Evolutionary conservation across 495 filamentous ascomycete species (phyloP).

Genomic region (Lepraria neglecta): DNA sequence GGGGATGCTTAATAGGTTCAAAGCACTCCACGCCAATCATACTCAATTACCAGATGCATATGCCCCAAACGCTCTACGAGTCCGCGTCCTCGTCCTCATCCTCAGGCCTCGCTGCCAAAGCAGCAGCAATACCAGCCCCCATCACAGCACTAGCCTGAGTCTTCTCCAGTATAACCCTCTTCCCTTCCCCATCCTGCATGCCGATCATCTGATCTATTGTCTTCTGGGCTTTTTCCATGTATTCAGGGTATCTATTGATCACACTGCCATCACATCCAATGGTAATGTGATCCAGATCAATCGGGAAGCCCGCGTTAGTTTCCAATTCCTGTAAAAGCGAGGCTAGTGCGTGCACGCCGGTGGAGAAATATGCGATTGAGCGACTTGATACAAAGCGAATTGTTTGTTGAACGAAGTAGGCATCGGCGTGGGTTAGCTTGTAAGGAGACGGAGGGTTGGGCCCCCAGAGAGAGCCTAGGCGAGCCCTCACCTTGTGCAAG

Average conservation of each 20-base stretch:
- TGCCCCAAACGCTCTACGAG: background rate
- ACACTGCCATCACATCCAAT: constrained; percentile 56
- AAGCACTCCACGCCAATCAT: too few relatives aligned
- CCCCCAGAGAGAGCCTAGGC: constrained; percentile 43
- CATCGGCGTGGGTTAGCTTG: constrained; percentile 45
- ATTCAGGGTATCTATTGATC: constrained; percentile 55
- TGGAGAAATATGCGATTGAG: constrained; percentile 57
- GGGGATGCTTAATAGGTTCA: too few relatives aligned
- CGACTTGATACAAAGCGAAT: constrained; percentile 51
- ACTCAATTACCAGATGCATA: background rate
- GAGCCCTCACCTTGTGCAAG: constrained; percentile 40
- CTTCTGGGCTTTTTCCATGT: constrained; percentile 45
- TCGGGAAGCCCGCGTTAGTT: constrained; percentile 25
- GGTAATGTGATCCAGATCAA: constrained; percentile 34
- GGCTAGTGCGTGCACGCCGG: constrained; percentile 60
- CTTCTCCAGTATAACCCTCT: constrained; percentile 41
- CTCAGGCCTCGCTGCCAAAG: constrained; percentile 33
- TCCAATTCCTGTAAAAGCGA: constrained; percentile 46
- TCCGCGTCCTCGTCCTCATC: background rate
- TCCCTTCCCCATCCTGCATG: constrained; percentile 23
- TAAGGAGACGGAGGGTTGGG: constrained; percentile 40
- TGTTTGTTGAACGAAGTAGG: constrained; percentile 49
- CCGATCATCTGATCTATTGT: constrained; percentile 44
- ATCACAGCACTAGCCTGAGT: constrained; percentile 50
- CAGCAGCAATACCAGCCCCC: constrained; percentile 53